A percentile compares a stretch with the other conserved stretches of the same genome.
phyloP scores from a whole-genome alignment of 139 green algal genomes.

The Chlamydomonas eustigma region DNA sequence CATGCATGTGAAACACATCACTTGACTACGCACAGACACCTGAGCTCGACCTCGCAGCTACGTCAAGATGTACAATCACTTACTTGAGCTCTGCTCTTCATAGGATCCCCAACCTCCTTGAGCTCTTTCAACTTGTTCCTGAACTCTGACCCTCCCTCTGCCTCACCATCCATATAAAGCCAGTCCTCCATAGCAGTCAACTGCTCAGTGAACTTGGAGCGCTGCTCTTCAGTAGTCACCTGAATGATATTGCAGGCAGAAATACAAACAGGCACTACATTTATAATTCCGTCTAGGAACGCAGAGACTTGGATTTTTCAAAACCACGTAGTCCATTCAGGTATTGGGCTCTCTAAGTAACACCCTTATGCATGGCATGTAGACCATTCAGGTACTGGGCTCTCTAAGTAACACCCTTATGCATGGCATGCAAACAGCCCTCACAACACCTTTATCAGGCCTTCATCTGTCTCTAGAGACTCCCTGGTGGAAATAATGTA shows the following conservation, averaged over 20 bases:
- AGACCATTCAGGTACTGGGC: neutral
- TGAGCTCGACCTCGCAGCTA: too few species aligned
- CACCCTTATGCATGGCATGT: too few species aligned
- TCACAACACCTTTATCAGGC: slow-evolving; percentile 43
- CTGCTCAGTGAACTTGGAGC: slow-evolving; percentile 46
- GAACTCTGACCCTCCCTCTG: slow-evolving; percentile 17
- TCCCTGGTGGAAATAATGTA: slow-evolving; percentile 83
- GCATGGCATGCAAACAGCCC: neutral
- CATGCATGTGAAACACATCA: too few species aligned
- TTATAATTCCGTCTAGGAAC: too few species aligned
- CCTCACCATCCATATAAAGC: slow-evolving; percentile 88
- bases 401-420: neutral
- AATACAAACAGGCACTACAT: too few species aligned
- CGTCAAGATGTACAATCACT: neutral
- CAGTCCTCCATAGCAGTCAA: slow-evolving; percentile 87
- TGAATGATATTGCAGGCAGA: too few species aligned
- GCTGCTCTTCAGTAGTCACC: slow-evolving; percentile 75
- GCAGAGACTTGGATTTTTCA: too few species aligned
- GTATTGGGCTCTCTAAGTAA: too few species aligned
- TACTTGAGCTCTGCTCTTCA: slow-evolving; percentile 32
- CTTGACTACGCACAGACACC: too few species aligned
- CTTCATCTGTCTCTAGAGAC: slow-evolving; percentile 47
- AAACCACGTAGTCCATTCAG: too few species aligned
- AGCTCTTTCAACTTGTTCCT: slow-evolving; percentile 46
- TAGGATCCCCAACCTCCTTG: slow-evolving; percentile 45